phyloP scores from a whole-genome alignment of 2,329 filamentous ascomycete genomes.

The Diaporthe vexans region DNA sequence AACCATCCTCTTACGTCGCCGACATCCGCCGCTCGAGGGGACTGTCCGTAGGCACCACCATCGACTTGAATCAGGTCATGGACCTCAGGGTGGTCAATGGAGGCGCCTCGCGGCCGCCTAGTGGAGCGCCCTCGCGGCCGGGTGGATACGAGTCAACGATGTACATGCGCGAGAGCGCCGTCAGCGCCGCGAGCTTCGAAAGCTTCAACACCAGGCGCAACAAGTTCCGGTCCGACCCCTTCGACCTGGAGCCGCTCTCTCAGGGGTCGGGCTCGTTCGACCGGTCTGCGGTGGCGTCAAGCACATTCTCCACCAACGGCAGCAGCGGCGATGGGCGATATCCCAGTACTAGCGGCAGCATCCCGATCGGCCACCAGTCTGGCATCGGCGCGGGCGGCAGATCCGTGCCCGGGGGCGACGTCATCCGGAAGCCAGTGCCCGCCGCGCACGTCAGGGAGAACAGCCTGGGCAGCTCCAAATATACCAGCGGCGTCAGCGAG shows the following conservation, averaged over 20 bases:
- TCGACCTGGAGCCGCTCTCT: slow-evolving; percentile 72
- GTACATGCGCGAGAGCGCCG: slow-evolving; percentile 53
- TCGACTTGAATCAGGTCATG: slow-evolving; percentile 45
- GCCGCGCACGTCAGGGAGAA: slow-evolving; percentile 53
- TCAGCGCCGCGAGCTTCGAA: slow-evolving; percentile 59
- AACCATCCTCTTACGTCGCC: slow-evolving; percentile 60
- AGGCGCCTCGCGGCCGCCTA: slow-evolving; percentile 41
- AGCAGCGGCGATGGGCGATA: slow-evolving; percentile 36
- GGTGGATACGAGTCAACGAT: slow-evolving; percentile 38
- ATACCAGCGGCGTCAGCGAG: slow-evolving; percentile 65
- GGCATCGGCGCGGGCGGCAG: slow-evolving; percentile 42
- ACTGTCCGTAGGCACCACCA: slow-evolving; percentile 55
- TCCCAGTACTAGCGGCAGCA: slow-evolving; percentile 17
- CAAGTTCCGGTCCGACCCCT: slow-evolving; percentile 74
- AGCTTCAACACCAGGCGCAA: slow-evolving; percentile 63
- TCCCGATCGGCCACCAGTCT: slow-evolving; percentile 39
- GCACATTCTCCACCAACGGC: slow-evolving; percentile 48
- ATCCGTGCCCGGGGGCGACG: slow-evolving; percentile 39
- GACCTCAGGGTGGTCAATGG: slow-evolving; percentile 33
- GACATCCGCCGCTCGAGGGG: slow-evolving; percentile 65
- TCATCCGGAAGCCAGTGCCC: slow-evolving; percentile 48
- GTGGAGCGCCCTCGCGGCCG: neutral
- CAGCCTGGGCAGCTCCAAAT: slow-evolving; percentile 59
- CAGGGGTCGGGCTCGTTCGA: slow-evolving; percentile 46
- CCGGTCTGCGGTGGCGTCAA: slow-evolving; percentile 49